Base-by-base conservation (phyloP, 2,329 filamentous ascomycete species). In the Raffaelea ambrosiae region DNA sequence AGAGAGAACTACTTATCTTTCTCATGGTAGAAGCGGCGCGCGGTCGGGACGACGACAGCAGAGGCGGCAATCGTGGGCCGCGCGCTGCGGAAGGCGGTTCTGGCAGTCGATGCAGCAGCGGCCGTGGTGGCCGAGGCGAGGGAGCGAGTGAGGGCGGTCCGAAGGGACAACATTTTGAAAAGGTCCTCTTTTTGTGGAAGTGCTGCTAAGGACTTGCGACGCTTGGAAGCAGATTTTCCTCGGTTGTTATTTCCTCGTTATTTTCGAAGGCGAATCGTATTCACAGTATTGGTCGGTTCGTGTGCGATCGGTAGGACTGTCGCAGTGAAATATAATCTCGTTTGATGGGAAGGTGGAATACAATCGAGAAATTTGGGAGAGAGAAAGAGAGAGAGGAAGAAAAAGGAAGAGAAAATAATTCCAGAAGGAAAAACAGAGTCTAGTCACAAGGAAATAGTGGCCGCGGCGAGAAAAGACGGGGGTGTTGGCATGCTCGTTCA, bases 1-100 rank as follows among this genome's bases (percentile, higher is more conserved):
- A 20, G 36, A 8, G 29, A 42, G 21, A 14, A 19, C 11, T 11
- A 52, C 55, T 44, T 54, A 57, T 57, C 55, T 57, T 57, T 57
- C 48, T 56, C 54, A 43, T 57, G 55, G 51, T 57, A 57, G 39
- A 46, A 50, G 29, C 55, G 54, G 20, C 53, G 50, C 33, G 47
- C 48, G 33, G 39, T 49, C 33, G 50, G 48, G n/a, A 52, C 40
- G 3, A 19, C 41, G 3, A 23, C 36, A 3, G 47, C 49, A 21
- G 47, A 31, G 4, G 53, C 47, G 13, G 48, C 48, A 16, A 50
- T 19, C 16, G 54, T 40, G 9, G 51, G 50, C 35, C 50, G 35
- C 19, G 46, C 46, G 4, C 44, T 21, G 23, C 53, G 52, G 42
- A 56, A 36, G 3, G 54, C 50, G 3, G 49, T 51, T 35, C 51